Conservation (phyloP, 179 eudicot genomes). For the Corrigiola litoralis region DNA sequence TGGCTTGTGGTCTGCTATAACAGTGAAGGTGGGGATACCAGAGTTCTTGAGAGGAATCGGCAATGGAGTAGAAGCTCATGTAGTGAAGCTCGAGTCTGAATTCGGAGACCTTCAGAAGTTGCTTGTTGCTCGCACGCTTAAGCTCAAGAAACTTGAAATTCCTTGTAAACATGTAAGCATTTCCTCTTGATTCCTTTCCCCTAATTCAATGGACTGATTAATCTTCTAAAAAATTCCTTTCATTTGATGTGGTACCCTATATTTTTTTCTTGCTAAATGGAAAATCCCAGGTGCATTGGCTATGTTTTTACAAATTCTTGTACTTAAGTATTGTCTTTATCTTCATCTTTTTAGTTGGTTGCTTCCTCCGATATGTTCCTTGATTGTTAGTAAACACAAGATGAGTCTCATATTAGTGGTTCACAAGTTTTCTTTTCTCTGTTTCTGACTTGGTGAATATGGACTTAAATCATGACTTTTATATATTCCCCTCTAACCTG, state of each 20-base stretch:
- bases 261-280: neutral
- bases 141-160: conserved; percentile 76
- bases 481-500: too few relatives aligned
- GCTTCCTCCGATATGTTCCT: neutral
- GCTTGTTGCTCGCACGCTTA: conserved; percentile 68
- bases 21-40: conserved; percentile 84
- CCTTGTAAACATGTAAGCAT: conserved; percentile 72
- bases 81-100: conserved; percentile 62
- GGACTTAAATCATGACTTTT: too few relatives aligned
- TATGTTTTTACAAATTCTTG: too few relatives aligned
- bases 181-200: neutral
- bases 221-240: neutral
- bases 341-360: neutral
- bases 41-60: conserved; percentile 79
- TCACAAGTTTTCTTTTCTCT: too few relatives aligned
- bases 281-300: neutral
- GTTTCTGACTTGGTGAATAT: too few relatives aligned
- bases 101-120: conserved; percentile 74
- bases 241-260: neutral
- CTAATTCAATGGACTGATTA: neutral
- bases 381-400: too few relatives aligned
- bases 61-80: conserved; percentile 67
- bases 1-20: conserved; percentile 1
- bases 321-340: too few relatives aligned
- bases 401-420: too few relatives aligned